Conservation (phyloP, 495 filamentous ascomycete species). For the Daldinia caldariorum region DNA sequence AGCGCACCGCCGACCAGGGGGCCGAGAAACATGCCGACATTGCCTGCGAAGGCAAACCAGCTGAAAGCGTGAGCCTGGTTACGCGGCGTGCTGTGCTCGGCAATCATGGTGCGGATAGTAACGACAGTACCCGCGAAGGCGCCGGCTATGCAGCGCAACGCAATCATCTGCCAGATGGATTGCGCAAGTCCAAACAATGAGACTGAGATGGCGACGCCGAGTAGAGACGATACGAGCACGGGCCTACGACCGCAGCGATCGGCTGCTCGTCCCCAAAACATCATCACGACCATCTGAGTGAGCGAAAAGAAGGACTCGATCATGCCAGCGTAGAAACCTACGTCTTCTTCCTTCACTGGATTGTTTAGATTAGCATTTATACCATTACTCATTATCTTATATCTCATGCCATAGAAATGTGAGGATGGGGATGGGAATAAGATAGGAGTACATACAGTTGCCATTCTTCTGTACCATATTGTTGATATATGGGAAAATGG, state of each 20-base stretch:
- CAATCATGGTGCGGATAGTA: constrained; percentile 75
- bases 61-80: constrained; percentile 76
- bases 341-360: constrained; percentile 61
- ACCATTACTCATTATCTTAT: too few relatives aligned
- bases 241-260: constrained; percentile 75
- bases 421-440: background rate
- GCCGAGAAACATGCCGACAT: constrained; percentile 74
- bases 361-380: constrained; percentile 9
- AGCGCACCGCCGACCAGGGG: constrained; percentile 72
- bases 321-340: constrained; percentile 76
- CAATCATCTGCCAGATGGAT: constrained; percentile 71
- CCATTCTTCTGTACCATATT: constrained; percentile 73
- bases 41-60: constrained; percentile 74
- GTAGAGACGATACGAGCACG: constrained; percentile 68
- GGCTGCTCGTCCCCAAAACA: constrained; percentile 69
- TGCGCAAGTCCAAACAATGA: constrained; percentile 70
- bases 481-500: constrained; percentile 79
- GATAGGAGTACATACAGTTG: constrained; percentile 34
- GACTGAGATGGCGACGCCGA: constrained; percentile 66
- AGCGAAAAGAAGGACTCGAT: constrained; percentile 78
- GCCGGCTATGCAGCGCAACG: constrained; percentile 71
- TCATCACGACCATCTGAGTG: constrained; percentile 68
- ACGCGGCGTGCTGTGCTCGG: constrained; percentile 70
- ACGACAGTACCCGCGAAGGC: constrained; percentile 74
- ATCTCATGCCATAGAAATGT: background rate